Percentiles rank a stretch among this genome's conserved stretches.
phyloP scores from a whole-genome alignment of 192 early-diverging fungal genomes.

The Anaeromyces robustus region DNA sequence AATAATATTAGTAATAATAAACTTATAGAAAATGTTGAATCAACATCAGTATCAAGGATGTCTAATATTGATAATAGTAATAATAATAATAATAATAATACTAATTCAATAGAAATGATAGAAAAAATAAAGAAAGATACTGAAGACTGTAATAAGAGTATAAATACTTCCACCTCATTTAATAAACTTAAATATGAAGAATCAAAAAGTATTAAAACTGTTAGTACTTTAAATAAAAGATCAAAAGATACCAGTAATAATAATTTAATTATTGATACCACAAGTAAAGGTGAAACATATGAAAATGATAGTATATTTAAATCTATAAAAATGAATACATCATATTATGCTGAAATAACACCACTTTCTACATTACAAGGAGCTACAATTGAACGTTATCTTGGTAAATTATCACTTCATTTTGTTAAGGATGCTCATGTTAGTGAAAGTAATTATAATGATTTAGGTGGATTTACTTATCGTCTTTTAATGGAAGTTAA shows the following conservation, averaged over 20 bases:
- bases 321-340: background rate
- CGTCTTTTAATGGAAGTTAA: background rate
- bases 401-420: conserved; percentile 61
- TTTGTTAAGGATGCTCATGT: conserved; percentile 57
- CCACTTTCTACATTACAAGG: conserved; percentile 48
- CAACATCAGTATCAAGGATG: no score
- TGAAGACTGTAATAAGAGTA: background rate
- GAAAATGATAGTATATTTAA: background rate
- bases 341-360: conserved; percentile 38
- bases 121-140: background rate
- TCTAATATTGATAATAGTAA: background rate
- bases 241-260: background rate
- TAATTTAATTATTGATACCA: background rate
- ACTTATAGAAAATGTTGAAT: no score
- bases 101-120: background rate
- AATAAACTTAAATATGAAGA: background rate
- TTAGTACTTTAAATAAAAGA: background rate
- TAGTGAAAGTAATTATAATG: background rate
- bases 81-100: background rate
- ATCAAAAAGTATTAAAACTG: background rate
- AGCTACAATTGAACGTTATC: conserved; percentile 23
- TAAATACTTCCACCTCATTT: background rate
- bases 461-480: background rate
- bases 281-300: background rate
- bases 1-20: no score